These are phyloP conservation scores for Septoria petroselini DNA, from an alignment of 2,329 filamentous ascomycete genomes.

Conservation along the genomic window DNA sequence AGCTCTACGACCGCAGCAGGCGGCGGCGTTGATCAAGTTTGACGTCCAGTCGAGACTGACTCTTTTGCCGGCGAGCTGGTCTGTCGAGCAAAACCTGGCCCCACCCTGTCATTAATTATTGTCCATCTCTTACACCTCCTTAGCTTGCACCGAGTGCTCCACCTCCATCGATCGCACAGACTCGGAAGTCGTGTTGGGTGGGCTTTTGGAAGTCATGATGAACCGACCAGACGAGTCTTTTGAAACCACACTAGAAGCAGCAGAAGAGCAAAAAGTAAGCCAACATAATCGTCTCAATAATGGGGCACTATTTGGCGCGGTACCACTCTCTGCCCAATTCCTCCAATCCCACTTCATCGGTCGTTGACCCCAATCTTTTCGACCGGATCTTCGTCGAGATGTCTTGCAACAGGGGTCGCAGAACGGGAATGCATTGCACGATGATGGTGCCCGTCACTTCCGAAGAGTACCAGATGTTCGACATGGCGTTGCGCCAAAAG, in stretches of 20 bases:
- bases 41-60: too few relatives aligned
- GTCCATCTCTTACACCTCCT: too few relatives aligned
- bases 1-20: too few relatives aligned
- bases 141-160: too few relatives aligned
- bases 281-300: neutral
- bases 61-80: too few relatives aligned
- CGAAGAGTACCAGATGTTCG: conserved; percentile 51
- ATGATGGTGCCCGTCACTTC: conserved; percentile 56
- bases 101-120: too few relatives aligned
- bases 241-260: neutral
- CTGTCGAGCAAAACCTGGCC: too few relatives aligned
- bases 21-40: too few relatives aligned
- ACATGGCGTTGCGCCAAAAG: conserved; percentile 50
- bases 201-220: too few relatives aligned
- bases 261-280: neutral
- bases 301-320: conserved; percentile 14
- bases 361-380: conserved; percentile 32
- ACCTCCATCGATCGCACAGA: too few relatives aligned
- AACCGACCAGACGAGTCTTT: too few relatives aligned
- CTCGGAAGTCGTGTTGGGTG: too few relatives aligned
- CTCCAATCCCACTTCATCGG: conserved; percentile 22
- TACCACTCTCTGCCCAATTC: conserved; percentile 16
- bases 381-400: conserved; percentile 42
- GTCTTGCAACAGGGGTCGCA: conserved; percentile 49
- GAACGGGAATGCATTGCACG: conserved; percentile 54